Percentiles rank a stretch among this genome's conserved stretches.
These are phyloP conservation scores for Houttuynia cordata DNA, from an alignment of 164 flowering plant species.

Conservation along the genomic window DNA sequence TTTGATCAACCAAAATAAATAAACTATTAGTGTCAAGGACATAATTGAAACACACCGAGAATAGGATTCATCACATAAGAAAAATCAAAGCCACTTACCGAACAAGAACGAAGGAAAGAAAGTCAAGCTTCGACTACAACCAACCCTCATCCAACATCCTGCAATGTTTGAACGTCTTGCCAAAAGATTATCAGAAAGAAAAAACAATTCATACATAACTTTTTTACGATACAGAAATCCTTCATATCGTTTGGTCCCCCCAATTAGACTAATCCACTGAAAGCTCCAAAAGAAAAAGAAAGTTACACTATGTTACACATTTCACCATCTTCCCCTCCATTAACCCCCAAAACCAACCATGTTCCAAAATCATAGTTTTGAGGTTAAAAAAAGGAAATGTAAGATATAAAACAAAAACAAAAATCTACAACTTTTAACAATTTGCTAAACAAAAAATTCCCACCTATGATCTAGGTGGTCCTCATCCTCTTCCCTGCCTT, in stretches of 20 bases:
- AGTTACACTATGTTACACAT: slow-evolving; percentile 8
- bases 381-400: background rate
- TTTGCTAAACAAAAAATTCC: background rate
- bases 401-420: background rate
- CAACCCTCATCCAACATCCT: too few relatives aligned
- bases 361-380: background rate
- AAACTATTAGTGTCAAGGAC: too few relatives aligned
- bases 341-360: background rate
- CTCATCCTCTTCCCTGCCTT: slow-evolving; percentile 10
- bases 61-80: too few relatives aligned
- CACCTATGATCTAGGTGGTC: background rate
- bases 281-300: background rate
- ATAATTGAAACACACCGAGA: too few relatives aligned
- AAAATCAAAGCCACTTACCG: background rate
- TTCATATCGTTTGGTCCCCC: background rate
- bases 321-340: slow-evolving; percentile 1
- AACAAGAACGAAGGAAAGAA: background rate
- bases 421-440: background rate
- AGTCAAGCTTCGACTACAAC: background rate
- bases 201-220: background rate
- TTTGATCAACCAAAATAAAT: too few relatives aligned
- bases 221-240: slow-evolving; percentile 1
- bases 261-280: slow-evolving; percentile 3
- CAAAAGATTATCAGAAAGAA: background rate
- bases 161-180: too few relatives aligned